These are phyloP conservation scores for Neofusicoccum ribis DNA, from an alignment of 2,329 filamentous ascomycete genomes.

Conservation along the genomic window DNA sequence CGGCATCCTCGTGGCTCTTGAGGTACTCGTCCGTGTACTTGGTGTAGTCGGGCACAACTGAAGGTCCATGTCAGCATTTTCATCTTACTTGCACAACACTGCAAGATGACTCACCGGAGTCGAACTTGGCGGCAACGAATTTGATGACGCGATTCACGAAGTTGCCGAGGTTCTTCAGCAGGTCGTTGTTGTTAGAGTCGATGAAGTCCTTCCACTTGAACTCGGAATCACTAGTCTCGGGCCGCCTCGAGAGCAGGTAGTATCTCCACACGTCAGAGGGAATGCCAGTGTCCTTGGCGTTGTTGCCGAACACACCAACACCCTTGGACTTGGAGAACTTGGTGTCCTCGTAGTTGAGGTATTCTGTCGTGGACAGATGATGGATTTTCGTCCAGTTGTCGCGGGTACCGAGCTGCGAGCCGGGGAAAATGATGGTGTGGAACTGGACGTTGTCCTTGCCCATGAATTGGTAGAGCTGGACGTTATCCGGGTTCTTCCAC, in stretches of 20 bases:
- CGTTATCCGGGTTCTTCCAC: constrained; percentile 89
- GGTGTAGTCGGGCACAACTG: constrained; percentile 65
- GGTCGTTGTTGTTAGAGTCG: constrained; percentile 81
- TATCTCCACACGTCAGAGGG: constrained; percentile 89
- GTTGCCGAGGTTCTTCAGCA: constrained; percentile 72
- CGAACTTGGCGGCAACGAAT: constrained; percentile 69
- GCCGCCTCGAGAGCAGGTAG: constrained; percentile 81
- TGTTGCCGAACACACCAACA: constrained; percentile 88
- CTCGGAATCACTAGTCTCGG: constrained; percentile 82
- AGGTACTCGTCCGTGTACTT: constrained; percentile 50
- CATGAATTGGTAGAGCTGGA: constrained; percentile 88
- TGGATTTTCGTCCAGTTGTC: constrained; percentile 89
- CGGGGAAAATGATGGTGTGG: constrained; percentile 90
- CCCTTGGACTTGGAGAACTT: constrained; percentile 93
- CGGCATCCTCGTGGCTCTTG: constrained; percentile 55
- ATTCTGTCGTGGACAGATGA: constrained; percentile 62
- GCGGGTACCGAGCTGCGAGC: constrained; percentile 77
- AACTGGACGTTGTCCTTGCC: constrained; percentile 89
- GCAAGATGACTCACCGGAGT: constrained; percentile 51
- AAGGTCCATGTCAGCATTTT: neutral
- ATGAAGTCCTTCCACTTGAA: constrained; percentile 89
- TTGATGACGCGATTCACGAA: constrained; percentile 62
- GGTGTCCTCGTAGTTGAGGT: constrained; percentile 54
- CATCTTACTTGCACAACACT: neutral
- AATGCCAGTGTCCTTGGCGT: constrained; percentile 82